Base-by-base conservation (phyloP, 768 basidiomycete species). In the Boletales sp. region DNA sequence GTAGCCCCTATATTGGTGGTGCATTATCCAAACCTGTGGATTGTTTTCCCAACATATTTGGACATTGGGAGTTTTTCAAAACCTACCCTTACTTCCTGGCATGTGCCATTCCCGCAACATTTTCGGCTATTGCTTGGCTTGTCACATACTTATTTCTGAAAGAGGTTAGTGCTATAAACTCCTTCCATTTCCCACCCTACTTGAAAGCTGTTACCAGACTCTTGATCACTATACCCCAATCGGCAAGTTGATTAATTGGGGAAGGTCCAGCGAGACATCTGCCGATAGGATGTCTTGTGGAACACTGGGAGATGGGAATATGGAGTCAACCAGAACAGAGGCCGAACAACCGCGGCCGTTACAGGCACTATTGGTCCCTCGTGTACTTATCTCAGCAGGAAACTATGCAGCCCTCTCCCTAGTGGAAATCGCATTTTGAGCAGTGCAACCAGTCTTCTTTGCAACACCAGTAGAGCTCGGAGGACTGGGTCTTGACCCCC, bases 51-150 rank as follows among this genome's bases (percentile, higher is more conserved):
- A 56, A 61, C 11, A 44, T 77, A 5, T 90, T 90, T 48, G 84
- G 84, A 46, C 50, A 70, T 18, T 73, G 70, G 31, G 58, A 59
- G 5, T 86, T 90, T 57, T 79, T 86, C 75, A 76, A 72, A 56
- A 66, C 71, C 21, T 86, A 84, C 62, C 87, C 88, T 1, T 90
- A 90, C 66, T 86, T 88, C 64, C 72, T 88, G 41, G 78, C 87
- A 4, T 88, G 85, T 51, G 77, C 83, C 11, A 78, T 86, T 4
- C 76, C 84, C 5, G 86, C 83, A 2, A 80, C 82, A 0, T 84
- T 81, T 61, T 70, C 82, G 0, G 63, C 68, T 9, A 4, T 83
- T 17, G 80, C 79, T 6, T 82, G 78, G 75, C 36, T 81, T 13
- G 67, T 84, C 3, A 75, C 78, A 0, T 67, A 71, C 41, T 40